A percentile compares a stretch with the other conserved stretches of the same genome.
phyloP scores from a whole-genome alignment of 1,284 basidiomycete genomes.

The Fomitopsis palustris region DNA sequence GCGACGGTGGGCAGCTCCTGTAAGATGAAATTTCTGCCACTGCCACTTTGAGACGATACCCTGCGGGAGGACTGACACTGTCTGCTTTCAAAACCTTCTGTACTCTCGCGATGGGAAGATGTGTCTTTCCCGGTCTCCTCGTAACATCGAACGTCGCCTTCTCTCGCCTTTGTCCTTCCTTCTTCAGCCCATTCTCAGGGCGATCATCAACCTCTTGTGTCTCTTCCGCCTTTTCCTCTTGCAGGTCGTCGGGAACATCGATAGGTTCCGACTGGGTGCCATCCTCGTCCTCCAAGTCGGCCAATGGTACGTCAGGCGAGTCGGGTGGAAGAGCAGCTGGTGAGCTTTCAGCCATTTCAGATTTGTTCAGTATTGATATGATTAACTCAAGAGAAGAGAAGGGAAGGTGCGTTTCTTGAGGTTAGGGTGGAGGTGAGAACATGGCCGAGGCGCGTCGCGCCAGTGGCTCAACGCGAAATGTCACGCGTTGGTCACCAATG shows the following conservation, averaged over 20 bases:
- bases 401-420: neutral
- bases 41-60: too few species aligned
- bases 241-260: neutral
- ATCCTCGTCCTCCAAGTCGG: neutral
- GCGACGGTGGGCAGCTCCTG: slow-evolving; percentile 74
- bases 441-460: neutral
- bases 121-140: slow-evolving; percentile 49
- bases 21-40: too few species aligned
- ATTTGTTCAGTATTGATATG: too few species aligned
- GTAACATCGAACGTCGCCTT: slow-evolving; percentile 8
- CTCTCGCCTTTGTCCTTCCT: slow-evolving; percentile 5
- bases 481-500: neutral
- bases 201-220: neutral
- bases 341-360: neutral
- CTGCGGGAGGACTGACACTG: slow-evolving; percentile 43
- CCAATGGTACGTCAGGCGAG: neutral
- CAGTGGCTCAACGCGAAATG: neutral
- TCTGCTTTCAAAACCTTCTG: slow-evolving; percentile 80
- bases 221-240: neutral
- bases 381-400: neutral
- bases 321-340: neutral
- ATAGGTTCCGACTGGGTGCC: neutral
- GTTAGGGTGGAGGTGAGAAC: neutral
- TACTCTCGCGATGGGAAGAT: slow-evolving; percentile 68
- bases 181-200: neutral